Evolutionary conservation across 495 filamentous ascomycete genomes (phyloP), one percentile per base, ranked within the genome.

Genomic region (Paragyromitra xinjiangensis): DNA sequence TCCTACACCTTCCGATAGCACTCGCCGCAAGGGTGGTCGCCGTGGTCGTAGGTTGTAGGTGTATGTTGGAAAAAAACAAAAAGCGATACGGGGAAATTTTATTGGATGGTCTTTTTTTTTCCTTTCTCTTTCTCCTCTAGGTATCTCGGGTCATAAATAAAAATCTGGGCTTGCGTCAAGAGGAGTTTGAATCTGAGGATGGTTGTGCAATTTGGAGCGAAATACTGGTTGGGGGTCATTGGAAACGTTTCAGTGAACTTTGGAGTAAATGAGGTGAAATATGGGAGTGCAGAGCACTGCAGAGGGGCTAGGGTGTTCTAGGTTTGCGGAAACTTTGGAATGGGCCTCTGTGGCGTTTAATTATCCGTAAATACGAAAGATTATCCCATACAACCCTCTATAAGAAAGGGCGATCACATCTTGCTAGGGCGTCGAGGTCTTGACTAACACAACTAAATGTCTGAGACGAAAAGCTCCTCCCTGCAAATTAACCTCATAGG

Each of bases 21-120:
- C 95, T 81, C 93, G 95, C 86, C 92, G 95, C 86, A 99, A 99
- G 92, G 95, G 95, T 87, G 95, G 95, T 97, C 93, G 95, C 86
- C 94, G 95, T 92, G 95, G 95, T 97, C 95, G 95, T 87, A 94
- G 95, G 95, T 91, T 99, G 85, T 98, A 80, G 74, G n/a, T 14
- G 26, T 73, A 48, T 22, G 45, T 16, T 5, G 29, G 4, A 42
- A 14, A 50, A 45, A 78, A 78, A 71, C 59, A 78, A 78, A 67
- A 73, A 62, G 29, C 74, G 55, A 39, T 78, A 34, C 39, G 63
- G 40, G 66, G 53, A 53, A 50, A 7, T 39, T 40, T 12, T 70
- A 72, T 71, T 75, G 55, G 73, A 76, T 51, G 74, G 26, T 59
- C 51, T 51, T 34, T 34, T 34, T 34, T 34, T 48, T 66, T 78